Percentiles rank a stretch among this genome's conserved stretches.
phyloP scores from a whole-genome alignment of 2,329 filamentous ascomycete genomes.

The Neofusicoccum laricinum region DNA sequence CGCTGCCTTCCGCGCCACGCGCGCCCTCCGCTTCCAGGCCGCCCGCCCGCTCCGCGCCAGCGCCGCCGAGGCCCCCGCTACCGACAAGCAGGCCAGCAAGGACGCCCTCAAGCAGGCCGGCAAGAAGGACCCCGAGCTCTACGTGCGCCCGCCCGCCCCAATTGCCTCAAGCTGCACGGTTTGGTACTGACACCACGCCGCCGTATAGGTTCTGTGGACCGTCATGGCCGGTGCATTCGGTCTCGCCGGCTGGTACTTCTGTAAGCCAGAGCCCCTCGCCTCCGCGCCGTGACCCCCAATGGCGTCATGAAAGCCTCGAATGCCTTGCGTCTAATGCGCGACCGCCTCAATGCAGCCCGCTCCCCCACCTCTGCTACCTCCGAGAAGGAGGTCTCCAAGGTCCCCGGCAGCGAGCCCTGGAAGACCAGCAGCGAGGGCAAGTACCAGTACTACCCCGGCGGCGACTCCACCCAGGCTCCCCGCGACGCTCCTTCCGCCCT shows the following conservation, averaged over 20 bases:
- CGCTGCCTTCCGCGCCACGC: constrained; percentile 45
- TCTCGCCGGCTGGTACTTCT: constrained; percentile 87
- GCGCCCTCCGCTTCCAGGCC: constrained; percentile 40
- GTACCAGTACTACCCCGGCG: constrained; percentile 71
- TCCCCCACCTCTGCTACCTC: constrained; percentile 83
- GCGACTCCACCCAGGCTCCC: constrained; percentile 70
- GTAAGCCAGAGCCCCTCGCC: constrained; percentile 45
- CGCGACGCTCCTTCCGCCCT: constrained; percentile 92
- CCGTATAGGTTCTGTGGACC: constrained; percentile 73
- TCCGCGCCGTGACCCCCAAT: neutral
- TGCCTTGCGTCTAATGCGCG: neutral
- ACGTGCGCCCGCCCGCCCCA: constrained; percentile 51
- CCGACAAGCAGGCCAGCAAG: constrained; percentile 47
- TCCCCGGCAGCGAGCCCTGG: constrained; percentile 85
- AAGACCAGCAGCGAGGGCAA: constrained; percentile 62
- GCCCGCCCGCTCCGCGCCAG: constrained; percentile 29
- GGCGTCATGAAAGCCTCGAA: neutral
- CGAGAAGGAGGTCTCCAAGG: constrained; percentile 72
- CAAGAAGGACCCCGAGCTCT: constrained; percentile 71
- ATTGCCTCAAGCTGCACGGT: constrained; percentile 19
- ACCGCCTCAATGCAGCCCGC: constrained; percentile 56
- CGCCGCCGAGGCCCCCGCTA: constrained; percentile 32
- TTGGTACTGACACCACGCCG: neutral
- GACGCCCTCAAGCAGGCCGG: constrained; percentile 59
- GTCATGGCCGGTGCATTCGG: constrained; percentile 88